Base-by-base conservation (phyloP, 1,284 basidiomycete species). In the Sporisorium scitamineum region DNA sequence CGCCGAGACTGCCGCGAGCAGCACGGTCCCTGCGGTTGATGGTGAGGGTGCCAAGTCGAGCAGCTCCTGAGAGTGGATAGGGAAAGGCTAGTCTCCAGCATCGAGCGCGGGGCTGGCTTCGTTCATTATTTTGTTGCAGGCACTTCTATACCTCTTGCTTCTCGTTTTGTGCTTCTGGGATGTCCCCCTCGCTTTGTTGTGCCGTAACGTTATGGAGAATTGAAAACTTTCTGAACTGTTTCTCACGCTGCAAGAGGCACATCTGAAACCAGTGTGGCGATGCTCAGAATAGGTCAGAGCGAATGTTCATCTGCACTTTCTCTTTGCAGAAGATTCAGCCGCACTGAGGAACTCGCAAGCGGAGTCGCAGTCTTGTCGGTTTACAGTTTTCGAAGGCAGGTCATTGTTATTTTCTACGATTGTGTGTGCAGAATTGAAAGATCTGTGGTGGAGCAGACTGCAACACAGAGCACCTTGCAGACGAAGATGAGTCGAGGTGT, bases 1-100 rank as follows among this genome's bases (percentile, higher is more conserved):
- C 26, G 64, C 27, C 14, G 65, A 61, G 18, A 68, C 65, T 0
- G 44, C 26, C 1, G 65, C 65, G 2, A 69, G 42, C 32, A 62
- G 60, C 22, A 27, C 18, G 22, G 54, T 56, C 10, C 57, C 64
- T 14, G 20, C 27, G 13, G 29, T 8, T 7, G 39, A 44, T 2
- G 44, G 54, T 3, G 57, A 60, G 26, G 32, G 31, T 10, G 53
- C 16, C 24, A 41, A 54, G 41, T 8, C 20, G 14, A 20, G 14
- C 6, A 42, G 39, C n/a, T 20, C 39, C n/a, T 42, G 14, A n/a
- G 11, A 18, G 20, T 4, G 22, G 0, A 2, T 26, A 22, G 45
- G 32, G 14, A 6, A 6, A 44, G 26, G 41, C n/a, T 24, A 14
- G 47, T n/a, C 39, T 41, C 24, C 26, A 31, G 27, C 18, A 50